phyloP scores from a whole-genome alignment of 2,329 filamentous ascomycete species.

The Leptographium galeiforme region DNA sequence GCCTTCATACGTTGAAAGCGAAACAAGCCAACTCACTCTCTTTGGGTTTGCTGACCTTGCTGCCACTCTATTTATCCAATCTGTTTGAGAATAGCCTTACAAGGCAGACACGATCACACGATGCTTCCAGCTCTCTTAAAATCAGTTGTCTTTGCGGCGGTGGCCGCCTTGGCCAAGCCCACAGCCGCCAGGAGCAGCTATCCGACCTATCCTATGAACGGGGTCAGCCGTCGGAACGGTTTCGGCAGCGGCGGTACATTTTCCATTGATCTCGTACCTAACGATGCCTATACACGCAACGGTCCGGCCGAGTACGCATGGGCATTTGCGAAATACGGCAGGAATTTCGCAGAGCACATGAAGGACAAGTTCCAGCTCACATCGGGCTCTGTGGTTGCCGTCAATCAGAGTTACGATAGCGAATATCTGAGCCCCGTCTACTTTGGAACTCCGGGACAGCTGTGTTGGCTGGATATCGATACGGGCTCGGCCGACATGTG shows the following conservation, averaged over 20 bases:
- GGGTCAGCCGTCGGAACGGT: not conserved
- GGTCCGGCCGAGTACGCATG: slow-evolving; percentile 18
- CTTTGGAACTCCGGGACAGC: slow-evolving; percentile 44
- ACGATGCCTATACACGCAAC: slow-evolving; percentile 19
- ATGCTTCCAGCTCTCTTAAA: not conserved
- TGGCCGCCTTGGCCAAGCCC: not conserved
- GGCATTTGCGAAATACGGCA: slow-evolving; percentile 25
- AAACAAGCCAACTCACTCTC: too few species aligned
- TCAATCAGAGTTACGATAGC: slow-evolving; percentile 27
- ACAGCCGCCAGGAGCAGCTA: not conserved
- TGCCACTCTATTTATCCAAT: too few species aligned
- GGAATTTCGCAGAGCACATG: slow-evolving; percentile 14
- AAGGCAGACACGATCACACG: not conserved
- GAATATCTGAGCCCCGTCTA: slow-evolving; percentile 49
- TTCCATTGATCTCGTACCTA: slow-evolving; percentile 20
- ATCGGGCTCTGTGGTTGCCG: slow-evolving; percentile 15
- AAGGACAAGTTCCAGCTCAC: slow-evolving; percentile 1
- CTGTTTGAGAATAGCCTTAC: not conserved
- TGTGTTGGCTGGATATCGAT: slow-evolving; percentile 55
- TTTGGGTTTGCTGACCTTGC: too few species aligned
- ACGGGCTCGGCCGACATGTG: slow-evolving; percentile 52
- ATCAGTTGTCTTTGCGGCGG: not conserved
- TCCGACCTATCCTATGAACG: not conserved
- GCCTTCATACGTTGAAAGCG: not conserved
- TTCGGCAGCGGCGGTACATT: slow-evolving; percentile 10